phyloP scores from a whole-genome alignment of 805 yeast species.

The Cyberlindnera euphorbiiphila region DNA sequence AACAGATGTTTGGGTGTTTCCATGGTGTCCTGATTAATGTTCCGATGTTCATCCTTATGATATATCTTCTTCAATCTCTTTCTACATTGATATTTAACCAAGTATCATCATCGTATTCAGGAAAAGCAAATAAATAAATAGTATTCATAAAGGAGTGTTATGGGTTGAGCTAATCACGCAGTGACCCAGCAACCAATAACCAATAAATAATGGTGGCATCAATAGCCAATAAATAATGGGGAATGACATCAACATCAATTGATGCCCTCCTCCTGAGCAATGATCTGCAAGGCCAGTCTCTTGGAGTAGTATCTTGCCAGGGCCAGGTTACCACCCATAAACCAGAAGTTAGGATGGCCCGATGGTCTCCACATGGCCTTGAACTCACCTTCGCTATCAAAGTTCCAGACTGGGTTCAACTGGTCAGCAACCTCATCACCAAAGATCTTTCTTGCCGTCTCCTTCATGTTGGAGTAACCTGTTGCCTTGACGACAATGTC shows the following conservation, averaged over 20 bases:
- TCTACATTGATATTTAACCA: too few relatives aligned
- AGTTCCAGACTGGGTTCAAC: slow-evolving; percentile 39
- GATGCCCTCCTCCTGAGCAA: slow-evolving; percentile 32
- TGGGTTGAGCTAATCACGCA: too few relatives aligned
- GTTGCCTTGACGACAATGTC: slow-evolving; percentile 43
- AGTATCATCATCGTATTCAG: too few relatives aligned
- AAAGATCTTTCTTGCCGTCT: slow-evolving; percentile 36
- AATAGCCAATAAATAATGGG: not conserved
- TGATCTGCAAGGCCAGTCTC: slow-evolving; percentile 37
- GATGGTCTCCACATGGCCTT: slow-evolving; percentile 36
- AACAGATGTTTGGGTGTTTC: too few relatives aligned
- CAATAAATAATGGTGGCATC: not conserved
- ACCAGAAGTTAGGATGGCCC: slow-evolving; percentile 40
- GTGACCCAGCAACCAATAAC: not conserved
- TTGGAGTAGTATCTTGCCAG: slow-evolving; percentile 37
- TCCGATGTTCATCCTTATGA: too few relatives aligned
- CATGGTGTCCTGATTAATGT: too few relatives aligned
- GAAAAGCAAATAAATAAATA: too few relatives aligned
- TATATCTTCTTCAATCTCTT: too few relatives aligned
- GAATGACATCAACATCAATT: slow-evolving; percentile 5
- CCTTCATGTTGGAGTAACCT: slow-evolving; percentile 41
- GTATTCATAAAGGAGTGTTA: too few relatives aligned
- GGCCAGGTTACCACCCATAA: slow-evolving; percentile 40
- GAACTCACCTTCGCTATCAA: slow-evolving; percentile 42
- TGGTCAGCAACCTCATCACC: slow-evolving; percentile 35